Base-by-base conservation (phyloP, 1,284 basidiomycete genomes). In the Ganoderma lingzhi region DNA sequence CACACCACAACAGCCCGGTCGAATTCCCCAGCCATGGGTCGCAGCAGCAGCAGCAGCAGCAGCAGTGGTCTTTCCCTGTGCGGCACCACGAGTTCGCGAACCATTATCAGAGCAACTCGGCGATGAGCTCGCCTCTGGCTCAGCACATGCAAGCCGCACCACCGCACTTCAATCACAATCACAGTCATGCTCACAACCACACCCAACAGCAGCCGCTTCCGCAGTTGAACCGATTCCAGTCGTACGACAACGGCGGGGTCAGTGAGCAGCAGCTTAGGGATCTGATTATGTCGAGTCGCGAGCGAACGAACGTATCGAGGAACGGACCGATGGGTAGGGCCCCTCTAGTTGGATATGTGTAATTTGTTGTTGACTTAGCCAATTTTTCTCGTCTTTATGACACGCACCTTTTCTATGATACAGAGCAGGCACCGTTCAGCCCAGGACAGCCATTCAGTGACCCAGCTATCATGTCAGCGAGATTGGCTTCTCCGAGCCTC, bases 401-500 rank as follows among this genome's bases (percentile, higher is more conserved):
- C 73, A 75, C 68, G 58, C 67, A 69, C 37, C 59, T 44, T 62
- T 68, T 68, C 32, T 56, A 62, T 72, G 56, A 76, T 75, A 71
- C 70, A 79, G 80, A 81, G 69, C 72, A 71, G 62, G 63, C 78
- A 59, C 77, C 78, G 65, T 83, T 81, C 74, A 73, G 79, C 70
- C 72, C 79, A 56, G 77, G 74, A 64, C 84, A 85, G 67, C 85
- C 85, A 42, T 94, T 93, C 80, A 85, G 83, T 72, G 93, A 94
- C 76, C 93, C 93, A 62, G 93, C 93, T 19, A 94, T 94, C 68
- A 93, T 94, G 92, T 91, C 93, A 58, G 91, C 90, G 41, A 86
- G 88, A 71, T 85, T 93, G 77, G 82, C 84, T 9, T 82, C 86
- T 28, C 81, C 84, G 6, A 71, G 78, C 59, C 64, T 79, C 44